Evolutionary conservation across 202 grass and related monocot genomes (phyloP).

Genomic region (Bolboschoenoplectus hybrid): DNA sequence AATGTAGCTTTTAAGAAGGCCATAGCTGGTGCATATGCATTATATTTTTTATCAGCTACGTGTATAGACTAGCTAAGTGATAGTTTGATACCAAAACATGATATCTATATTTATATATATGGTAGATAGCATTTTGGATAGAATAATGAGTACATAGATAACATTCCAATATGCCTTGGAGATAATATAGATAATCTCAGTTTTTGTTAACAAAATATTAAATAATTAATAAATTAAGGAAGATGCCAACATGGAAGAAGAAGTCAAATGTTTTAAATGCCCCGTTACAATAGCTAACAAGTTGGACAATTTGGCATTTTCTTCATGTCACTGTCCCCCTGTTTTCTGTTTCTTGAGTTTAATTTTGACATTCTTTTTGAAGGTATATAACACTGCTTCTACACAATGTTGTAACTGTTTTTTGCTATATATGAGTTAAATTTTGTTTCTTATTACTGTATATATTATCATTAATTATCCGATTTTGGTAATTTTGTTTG

Average conservation of each 20-base stretch:
- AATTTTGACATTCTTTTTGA: constrained; percentile 3
- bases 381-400: not conserved
- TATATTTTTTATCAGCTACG: not conserved
- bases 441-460: not conserved
- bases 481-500: not conserved
- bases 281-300: constrained; percentile 31
- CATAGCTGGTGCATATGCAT: constrained; percentile 9
- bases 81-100: not conserved
- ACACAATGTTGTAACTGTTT: not conserved
- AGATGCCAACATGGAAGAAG: constrained; percentile 37
- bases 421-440: not conserved
- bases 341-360: constrained; percentile 33
- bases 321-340: not conserved
- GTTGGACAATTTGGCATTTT: constrained; percentile 19
- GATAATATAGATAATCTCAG: not conserved
- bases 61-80: not conserved
- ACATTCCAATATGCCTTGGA: not conserved
- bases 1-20: not conserved
- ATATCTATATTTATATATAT: not conserved
- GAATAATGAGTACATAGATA: constrained; percentile 18
- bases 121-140: not conserved
- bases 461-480: not conserved
- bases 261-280: constrained; percentile 38
- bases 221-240: not conserved
- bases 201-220: not conserved